phyloP scores from a whole-genome alignment of 2,329 filamentous ascomycete species.

The Microdochium bolleyi region DNA sequence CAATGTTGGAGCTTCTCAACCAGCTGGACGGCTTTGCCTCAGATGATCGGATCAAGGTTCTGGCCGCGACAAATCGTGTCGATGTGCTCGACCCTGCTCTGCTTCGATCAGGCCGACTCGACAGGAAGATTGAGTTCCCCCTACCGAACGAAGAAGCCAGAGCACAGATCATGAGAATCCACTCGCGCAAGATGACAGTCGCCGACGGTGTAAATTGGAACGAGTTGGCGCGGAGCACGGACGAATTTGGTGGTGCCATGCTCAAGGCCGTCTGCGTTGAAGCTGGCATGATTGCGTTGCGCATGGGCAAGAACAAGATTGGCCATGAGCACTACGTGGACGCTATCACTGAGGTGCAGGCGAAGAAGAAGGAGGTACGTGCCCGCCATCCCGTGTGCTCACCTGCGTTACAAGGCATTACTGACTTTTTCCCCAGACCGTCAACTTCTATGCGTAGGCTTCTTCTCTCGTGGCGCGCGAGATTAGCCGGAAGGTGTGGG shows the following conservation, averaged over 20 bases:
- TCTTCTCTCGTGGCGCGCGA: background rate
- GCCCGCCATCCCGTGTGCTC: background rate
- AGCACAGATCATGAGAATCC: slow-evolving; percentile 94
- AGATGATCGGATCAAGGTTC: slow-evolving; percentile 92
- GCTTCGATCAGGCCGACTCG: slow-evolving; percentile 82
- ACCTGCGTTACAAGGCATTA: background rate
- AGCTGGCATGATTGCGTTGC: slow-evolving; percentile 96
- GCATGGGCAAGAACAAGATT: slow-evolving; percentile 92
- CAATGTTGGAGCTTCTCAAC: slow-evolving; percentile 97
- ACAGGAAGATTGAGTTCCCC: slow-evolving; percentile 97
- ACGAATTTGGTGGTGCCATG: slow-evolving; percentile 97
- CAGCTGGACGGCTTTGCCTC: slow-evolving; percentile 97
- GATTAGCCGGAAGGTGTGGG: background rate
- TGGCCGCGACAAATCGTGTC: slow-evolving; percentile 89
- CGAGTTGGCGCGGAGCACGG: slow-evolving; percentile 90
- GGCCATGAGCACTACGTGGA: slow-evolving; percentile 98
- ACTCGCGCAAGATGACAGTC: slow-evolving; percentile 97
- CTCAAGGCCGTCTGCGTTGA: slow-evolving; percentile 98
- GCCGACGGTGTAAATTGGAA: slow-evolving; percentile 92
- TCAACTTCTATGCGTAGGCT: slow-evolving; percentile 37
- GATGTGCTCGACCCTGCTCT: slow-evolving; percentile 90
- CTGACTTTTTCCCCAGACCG: slow-evolving; percentile 34
- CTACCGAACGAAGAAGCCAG: slow-evolving; percentile 96
- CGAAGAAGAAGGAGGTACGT: slow-evolving; percentile 85
- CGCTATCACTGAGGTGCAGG: slow-evolving; percentile 91